phyloP scores from a whole-genome alignment of 441 rosid genomes.

The Pelargonium australe region DNA sequence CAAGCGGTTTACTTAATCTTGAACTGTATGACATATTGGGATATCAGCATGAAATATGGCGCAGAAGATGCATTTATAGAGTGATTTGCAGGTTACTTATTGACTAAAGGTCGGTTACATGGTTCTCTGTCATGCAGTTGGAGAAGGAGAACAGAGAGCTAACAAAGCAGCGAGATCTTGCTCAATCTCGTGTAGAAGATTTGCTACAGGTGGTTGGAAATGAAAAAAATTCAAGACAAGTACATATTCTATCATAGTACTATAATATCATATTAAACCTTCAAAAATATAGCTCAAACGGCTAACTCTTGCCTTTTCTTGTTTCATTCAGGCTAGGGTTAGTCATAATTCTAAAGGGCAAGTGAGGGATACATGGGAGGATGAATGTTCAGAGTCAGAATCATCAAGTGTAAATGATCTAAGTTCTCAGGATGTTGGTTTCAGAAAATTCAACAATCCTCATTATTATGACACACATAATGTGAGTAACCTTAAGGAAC shows the following conservation, averaged over 20 bases:
- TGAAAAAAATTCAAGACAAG: constrained; percentile 30
- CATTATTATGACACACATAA: constrained; percentile 31
- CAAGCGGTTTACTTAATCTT: background rate
- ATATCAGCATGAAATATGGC: too few species aligned
- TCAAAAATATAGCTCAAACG: background rate
- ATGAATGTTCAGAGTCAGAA: constrained; percentile 55
- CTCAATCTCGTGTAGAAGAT: constrained; percentile 56
- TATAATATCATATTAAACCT: background rate
- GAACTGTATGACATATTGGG: too few species aligned
- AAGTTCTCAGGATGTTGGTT: constrained; percentile 15
- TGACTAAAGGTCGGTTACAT: constrained; percentile 3
- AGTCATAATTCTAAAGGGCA: constrained; percentile 31
- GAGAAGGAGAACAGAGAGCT: constrained; percentile 52
- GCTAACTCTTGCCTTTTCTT: constrained; percentile 17
- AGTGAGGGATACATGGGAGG: constrained; percentile 51
- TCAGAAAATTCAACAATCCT: constrained; percentile 24
- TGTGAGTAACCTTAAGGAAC: constrained; percentile 33
- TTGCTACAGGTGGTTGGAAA: constrained; percentile 40
- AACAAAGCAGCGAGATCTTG: constrained; percentile 46
- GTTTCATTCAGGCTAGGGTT: constrained; percentile 20
- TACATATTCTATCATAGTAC: constrained; percentile 5
- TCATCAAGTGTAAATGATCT: constrained; percentile 41
- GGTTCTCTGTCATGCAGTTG: constrained; percentile 43
- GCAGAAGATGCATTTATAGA: background rate
- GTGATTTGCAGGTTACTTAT: background rate